Evolutionary conservation across 2,329 filamentous ascomycete genomes (phyloP).

Genomic region (Pseudovirgaria hyperparasitica): DNA sequence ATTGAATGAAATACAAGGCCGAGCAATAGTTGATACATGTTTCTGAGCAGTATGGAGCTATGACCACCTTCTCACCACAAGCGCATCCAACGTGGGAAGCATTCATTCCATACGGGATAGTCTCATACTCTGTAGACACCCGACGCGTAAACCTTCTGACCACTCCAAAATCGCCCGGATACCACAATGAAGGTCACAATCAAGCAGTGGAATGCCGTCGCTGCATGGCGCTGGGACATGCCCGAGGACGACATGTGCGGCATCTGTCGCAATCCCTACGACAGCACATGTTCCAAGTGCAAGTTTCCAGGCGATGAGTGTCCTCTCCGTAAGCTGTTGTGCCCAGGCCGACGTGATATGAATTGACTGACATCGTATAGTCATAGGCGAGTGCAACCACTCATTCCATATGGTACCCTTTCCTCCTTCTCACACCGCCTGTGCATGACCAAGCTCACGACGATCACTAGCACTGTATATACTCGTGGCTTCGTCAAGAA

Average conservation of each 20-base stretch:
- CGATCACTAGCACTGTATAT: slow-evolving; percentile 70
- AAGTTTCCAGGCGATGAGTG: slow-evolving; percentile 97
- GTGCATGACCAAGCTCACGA: not conserved
- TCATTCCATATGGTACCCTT: slow-evolving; percentile 82
- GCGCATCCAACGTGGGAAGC: too few relatives aligned
- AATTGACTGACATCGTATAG: slow-evolving; percentile 33
- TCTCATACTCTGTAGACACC: too few relatives aligned
- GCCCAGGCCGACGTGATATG: slow-evolving; percentile 2
- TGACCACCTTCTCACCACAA: too few relatives aligned
- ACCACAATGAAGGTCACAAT: slow-evolving; percentile 87
- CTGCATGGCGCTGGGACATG: slow-evolving; percentile 96
- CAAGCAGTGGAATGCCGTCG: slow-evolving; percentile 84
- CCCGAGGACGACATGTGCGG: slow-evolving; percentile 96
- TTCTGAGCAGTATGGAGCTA: too few relatives aligned
- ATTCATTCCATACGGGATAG: too few relatives aligned
- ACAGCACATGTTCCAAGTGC: slow-evolving; percentile 94
- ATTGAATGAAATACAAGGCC: too few relatives aligned
- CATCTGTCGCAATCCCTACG: slow-evolving; percentile 96
- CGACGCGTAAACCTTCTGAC: too few relatives aligned
- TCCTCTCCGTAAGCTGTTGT: slow-evolving; percentile 56
- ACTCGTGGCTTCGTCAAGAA: slow-evolving; percentile 93
- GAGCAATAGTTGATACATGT: too few relatives aligned
- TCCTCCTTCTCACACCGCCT: not conserved
- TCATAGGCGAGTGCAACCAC: slow-evolving; percentile 92
- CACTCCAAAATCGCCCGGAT: too few relatives aligned